phyloP scores from a whole-genome alignment of 2,329 filamentous ascomycete species.

The Penicillium brevicompactum region DNA sequence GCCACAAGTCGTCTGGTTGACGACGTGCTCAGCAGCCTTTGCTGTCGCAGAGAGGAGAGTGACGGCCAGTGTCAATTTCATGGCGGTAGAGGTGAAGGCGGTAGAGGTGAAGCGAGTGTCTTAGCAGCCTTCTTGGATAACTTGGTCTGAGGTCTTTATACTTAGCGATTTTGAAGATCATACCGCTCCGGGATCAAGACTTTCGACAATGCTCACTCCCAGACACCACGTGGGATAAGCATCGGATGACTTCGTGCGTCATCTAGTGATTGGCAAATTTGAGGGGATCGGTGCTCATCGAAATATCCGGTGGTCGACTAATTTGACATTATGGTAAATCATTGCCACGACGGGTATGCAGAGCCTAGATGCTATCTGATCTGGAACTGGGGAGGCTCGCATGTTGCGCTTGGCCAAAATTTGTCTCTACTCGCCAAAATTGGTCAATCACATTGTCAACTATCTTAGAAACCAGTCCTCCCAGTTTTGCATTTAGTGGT shows the following conservation, averaged over 20 bases:
- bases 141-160: neutral
- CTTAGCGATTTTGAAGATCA: neutral
- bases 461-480: neutral
- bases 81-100: slow-evolving; percentile 1
- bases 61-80: slow-evolving; percentile 23
- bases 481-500: slow-evolving; percentile 8
- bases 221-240: neutral
- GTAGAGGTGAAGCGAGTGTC: no score
- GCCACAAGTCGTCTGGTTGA: slow-evolving; percentile 59
- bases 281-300: neutral
- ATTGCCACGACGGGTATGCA: slow-evolving; percentile 3
- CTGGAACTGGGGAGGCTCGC: neutral
- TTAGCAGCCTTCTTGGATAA: neutral
- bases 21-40: slow-evolving; percentile 26
- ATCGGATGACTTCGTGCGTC: slow-evolving; percentile 8
- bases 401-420: neutral
- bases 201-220: neutral
- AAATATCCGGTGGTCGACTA: neutral
- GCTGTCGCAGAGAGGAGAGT: slow-evolving; percentile 20
- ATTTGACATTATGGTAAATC: slow-evolving; percentile 12
- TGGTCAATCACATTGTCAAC: neutral
- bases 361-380: slow-evolving; percentile 7
- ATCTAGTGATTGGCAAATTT: slow-evolving; percentile 9
- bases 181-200: neutral
- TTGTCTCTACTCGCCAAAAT: neutral